phyloP scores from a whole-genome alignment of 352 stramenopile species.

The Phytophthora fragariaefolia region DNA sequence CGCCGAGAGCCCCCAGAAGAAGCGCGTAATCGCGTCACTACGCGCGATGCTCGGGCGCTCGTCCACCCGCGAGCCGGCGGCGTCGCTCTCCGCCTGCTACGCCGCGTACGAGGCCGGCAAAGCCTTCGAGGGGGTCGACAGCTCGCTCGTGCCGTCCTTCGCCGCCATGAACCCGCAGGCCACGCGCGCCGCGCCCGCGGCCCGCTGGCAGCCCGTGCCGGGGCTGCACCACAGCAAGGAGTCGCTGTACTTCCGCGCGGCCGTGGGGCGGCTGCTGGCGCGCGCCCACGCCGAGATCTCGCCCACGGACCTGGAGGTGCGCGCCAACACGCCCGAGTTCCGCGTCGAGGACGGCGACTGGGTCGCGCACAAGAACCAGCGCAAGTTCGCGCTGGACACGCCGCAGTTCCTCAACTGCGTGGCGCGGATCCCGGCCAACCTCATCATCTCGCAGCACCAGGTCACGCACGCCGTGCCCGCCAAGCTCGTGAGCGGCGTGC shows the following conservation, averaged over 20 bases:
- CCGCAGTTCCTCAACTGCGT: slow-evolving; percentile 76
- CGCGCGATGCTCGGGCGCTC: slow-evolving; percentile 10
- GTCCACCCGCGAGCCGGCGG: slow-evolving; percentile 27
- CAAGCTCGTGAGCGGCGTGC: slow-evolving; percentile 54
- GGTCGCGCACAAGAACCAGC: slow-evolving; percentile 81
- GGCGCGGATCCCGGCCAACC: slow-evolving; percentile 57
- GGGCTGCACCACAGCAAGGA: slow-evolving; percentile 85
- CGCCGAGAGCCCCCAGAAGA: neutral
- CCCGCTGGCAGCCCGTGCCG: slow-evolving; percentile 80
- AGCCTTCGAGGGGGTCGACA: slow-evolving; percentile 39
- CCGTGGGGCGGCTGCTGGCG: slow-evolving; percentile 68
- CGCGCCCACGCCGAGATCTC: slow-evolving; percentile 76
- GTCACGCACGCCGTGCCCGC: slow-evolving; percentile 34
- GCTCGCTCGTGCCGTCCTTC: slow-evolving; percentile 61
- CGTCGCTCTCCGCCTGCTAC: slow-evolving; percentile 29
- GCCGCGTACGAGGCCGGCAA: slow-evolving; percentile 33
- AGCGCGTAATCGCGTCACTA: slow-evolving; percentile 4
- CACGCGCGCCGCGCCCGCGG: slow-evolving; percentile 29
- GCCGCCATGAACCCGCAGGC: slow-evolving; percentile 71
- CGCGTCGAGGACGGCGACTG: slow-evolving; percentile 82
- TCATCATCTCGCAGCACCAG: slow-evolving; percentile 63
- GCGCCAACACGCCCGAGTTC: slow-evolving; percentile 85
- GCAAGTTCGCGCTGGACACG: slow-evolving; percentile 63
- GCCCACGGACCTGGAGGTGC: slow-evolving; percentile 76
- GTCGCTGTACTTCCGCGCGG: slow-evolving; percentile 73